Conservation (phyloP, 768 basidiomycete species). For the Tylopilus balloui region DNA sequence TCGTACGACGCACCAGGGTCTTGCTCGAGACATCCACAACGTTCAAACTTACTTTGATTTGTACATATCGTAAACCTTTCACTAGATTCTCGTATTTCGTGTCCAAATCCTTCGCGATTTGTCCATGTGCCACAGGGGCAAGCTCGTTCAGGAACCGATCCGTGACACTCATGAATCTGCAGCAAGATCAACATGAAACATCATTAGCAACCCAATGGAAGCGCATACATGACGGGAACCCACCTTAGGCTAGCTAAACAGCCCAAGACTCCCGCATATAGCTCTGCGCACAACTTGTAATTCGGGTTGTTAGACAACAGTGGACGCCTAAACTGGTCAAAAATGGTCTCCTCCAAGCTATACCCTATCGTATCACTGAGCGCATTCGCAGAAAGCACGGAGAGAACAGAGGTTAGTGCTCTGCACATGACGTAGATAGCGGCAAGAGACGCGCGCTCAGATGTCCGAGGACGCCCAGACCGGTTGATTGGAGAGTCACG, state of each 20-base stretch:
- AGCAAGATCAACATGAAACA: background rate
- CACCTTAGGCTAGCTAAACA: conserved; percentile 78
- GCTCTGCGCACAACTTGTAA: conserved; percentile 72
- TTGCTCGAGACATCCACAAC: background rate
- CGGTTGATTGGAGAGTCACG: conserved; percentile 48
- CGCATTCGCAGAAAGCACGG: conserved; percentile 67
- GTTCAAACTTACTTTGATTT: conserved; percentile 60
- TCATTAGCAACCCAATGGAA: background rate
- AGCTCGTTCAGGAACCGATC: conserved; percentile 86
- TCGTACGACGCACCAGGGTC: background rate
- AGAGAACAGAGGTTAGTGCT: conserved; percentile 73
- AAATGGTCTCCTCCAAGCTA: conserved; percentile 81
- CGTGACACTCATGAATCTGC: conserved; percentile 86
- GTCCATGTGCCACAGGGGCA: conserved; percentile 64
- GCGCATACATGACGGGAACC: conserved; percentile 17
- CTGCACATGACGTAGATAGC: conserved; percentile 90
- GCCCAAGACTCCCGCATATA: conserved; percentile 82
- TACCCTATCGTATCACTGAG: conserved; percentile 75
- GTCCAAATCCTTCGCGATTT: conserved; percentile 77
- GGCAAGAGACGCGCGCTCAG: conserved; percentile 74
- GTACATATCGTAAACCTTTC: conserved; percentile 73
- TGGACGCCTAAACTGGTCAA: conserved; percentile 75
- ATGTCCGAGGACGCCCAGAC: conserved; percentile 30
- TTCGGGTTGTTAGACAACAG: conserved; percentile 65
- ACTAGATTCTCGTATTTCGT: conserved; percentile 82